Evolutionary conservation across 2,329 filamentous ascomycete species (phyloP).

Genomic region (Aspergillus flavus): DNA sequence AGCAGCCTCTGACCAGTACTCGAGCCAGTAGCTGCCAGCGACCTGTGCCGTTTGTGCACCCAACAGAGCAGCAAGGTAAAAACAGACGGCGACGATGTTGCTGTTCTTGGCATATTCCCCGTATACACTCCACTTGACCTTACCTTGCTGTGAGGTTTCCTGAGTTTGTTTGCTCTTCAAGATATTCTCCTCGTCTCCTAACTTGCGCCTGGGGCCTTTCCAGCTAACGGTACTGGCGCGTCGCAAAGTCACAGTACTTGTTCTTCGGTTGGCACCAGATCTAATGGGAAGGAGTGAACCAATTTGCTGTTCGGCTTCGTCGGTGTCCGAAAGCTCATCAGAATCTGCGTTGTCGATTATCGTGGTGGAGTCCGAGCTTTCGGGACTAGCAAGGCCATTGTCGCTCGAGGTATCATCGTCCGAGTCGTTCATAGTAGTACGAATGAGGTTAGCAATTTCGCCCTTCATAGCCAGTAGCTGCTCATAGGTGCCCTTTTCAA

Average conservation of each 20-base stretch:
- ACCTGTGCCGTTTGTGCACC: constrained; percentile 81
- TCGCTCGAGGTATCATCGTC: constrained; percentile 50
- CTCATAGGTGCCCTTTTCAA: constrained; percentile 86
- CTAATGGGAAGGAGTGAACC: constrained; percentile 78
- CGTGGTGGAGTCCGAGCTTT: constrained; percentile 63
- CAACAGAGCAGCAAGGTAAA: constrained; percentile 78
- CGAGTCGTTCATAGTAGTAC: constrained; percentile 61
- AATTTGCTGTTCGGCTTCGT: constrained; percentile 69
- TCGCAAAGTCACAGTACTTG: constrained; percentile 77
- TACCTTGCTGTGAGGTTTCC: constrained; percentile 89
- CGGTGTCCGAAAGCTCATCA: constrained; percentile 53
- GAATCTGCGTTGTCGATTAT: constrained; percentile 53
- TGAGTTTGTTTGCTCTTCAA: constrained; percentile 83
- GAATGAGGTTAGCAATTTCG: constrained; percentile 81
- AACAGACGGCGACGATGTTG: constrained; percentile 78
- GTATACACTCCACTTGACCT: constrained; percentile 97
- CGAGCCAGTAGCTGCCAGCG: constrained; percentile 87
- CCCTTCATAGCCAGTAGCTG: constrained; percentile 94
- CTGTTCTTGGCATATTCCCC: constrained; percentile 92
- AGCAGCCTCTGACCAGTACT: constrained; percentile 86
- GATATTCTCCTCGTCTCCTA: constrained; percentile 73
- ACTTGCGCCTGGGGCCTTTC: constrained; percentile 79
- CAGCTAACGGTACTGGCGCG: constrained; percentile 92
- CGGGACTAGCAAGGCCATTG: constrained; percentile 67
- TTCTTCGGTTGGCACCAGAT: constrained; percentile 62